These are phyloP conservation scores for Candida pini DNA, from an alignment of 805 yeast genomes.

Conservation along the genomic window DNA sequence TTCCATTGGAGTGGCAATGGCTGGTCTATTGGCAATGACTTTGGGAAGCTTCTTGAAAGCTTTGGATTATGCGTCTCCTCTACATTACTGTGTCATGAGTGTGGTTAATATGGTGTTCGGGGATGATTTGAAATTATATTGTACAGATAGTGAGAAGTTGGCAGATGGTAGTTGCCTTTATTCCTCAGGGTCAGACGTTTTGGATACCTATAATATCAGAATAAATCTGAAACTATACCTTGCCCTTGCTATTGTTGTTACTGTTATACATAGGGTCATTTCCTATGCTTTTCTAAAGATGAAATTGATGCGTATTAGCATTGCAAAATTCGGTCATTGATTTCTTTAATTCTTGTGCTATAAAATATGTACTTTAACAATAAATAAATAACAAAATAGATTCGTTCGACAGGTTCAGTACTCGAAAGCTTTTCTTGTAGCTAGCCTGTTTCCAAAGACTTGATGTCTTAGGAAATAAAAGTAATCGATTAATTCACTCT, in stretches of 20 bases:
- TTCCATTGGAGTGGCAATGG: slow-evolving; percentile 74
- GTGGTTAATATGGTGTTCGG: slow-evolving; percentile 57
- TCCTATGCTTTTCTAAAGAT: slow-evolving; percentile 28
- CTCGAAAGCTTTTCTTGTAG: slow-evolving; percentile 56
- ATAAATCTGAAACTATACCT: slow-evolving; percentile 33
- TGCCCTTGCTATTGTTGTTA: slow-evolving; percentile 34
- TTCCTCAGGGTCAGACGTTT: slow-evolving; percentile 49
- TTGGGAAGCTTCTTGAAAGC: slow-evolving; percentile 66
- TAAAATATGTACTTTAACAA: neutral
- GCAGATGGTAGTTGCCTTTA: slow-evolving; percentile 40
- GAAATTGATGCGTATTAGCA: slow-evolving; percentile 18
- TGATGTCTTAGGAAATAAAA: slow-evolving; percentile 42
- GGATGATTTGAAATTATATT: slow-evolving; percentile 41
- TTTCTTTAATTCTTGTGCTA: neutral
- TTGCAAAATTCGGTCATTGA: slow-evolving; percentile 6
- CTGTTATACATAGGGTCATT: slow-evolving; percentile 36
- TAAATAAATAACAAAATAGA: slow-evolving; percentile 18
- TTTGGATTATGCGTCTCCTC: slow-evolving; percentile 71
- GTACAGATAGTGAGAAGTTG: slow-evolving; percentile 28
- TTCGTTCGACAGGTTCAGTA: slow-evolving; percentile 49
- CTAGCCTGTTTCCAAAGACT: slow-evolving; percentile 76
- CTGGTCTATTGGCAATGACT: slow-evolving; percentile 76
- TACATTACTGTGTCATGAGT: slow-evolving; percentile 63
- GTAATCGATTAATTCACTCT: slow-evolving; percentile 14
- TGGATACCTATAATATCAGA: slow-evolving; percentile 43